Percentiles rank a stretch among this genome's conserved stretches.
Conservation (phyloP, 2,329 filamentous ascomycete genomes). For the Didymella sp. region DNA sequence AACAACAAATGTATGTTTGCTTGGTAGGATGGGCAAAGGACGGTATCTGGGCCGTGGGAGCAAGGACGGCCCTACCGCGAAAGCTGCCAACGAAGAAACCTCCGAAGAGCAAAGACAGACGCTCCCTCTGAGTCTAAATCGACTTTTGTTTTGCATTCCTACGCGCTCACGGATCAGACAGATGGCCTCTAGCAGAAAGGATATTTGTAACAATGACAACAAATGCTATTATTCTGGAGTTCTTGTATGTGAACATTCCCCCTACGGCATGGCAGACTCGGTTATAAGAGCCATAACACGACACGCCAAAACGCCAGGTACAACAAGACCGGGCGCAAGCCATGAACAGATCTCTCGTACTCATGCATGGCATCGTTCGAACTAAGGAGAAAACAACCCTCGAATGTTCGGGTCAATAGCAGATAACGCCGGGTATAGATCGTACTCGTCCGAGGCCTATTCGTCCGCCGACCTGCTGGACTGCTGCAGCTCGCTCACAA, state of each 20-base stretch:
- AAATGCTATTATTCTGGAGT: not conserved
- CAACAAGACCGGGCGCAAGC: slow-evolving; percentile 21
- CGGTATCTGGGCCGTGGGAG: not conserved
- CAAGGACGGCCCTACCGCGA: not conserved
- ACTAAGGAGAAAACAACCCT: slow-evolving; percentile 5
- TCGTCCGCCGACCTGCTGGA: slow-evolving; percentile 18
- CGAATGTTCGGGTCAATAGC: not conserved
- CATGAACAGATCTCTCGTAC: slow-evolving; percentile 23
- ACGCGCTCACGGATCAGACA: not conserved
- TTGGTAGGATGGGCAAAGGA: slow-evolving; percentile 35
- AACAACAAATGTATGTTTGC: slow-evolving; percentile 57
- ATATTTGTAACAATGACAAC: not conserved
- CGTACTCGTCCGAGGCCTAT: slow-evolving; percentile 10
- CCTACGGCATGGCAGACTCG: not conserved
- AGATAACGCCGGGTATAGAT: slow-evolving; percentile 13
- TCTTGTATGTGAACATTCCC: not conserved
- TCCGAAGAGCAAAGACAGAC: not conserved
- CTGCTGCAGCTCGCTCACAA: slow-evolving; percentile 32
- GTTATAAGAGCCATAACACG: not conserved
- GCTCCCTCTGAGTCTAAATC: not conserved
- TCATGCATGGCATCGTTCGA: slow-evolving; percentile 30
- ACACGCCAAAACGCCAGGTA: slow-evolving; percentile 26
- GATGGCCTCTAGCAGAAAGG: too few relatives aligned
- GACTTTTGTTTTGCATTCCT: not conserved
- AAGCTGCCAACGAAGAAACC: not conserved